These are phyloP conservation scores for Kwoniella mangroviensis DNA, from an alignment of 768 basidiomycete species.

Conservation along the genomic window DNA sequence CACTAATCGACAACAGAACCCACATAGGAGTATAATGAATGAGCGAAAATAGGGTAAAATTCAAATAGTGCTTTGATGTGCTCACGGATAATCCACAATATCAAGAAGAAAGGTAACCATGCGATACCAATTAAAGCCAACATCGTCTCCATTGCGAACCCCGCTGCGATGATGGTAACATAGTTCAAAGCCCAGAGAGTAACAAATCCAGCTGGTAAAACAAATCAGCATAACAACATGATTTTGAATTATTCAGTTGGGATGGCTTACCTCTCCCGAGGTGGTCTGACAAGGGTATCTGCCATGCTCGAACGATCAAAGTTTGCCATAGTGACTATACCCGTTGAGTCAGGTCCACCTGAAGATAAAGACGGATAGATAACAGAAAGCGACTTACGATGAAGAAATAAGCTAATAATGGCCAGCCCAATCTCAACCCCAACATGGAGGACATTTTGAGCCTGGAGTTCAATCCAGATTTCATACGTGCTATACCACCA, in stretches of 20 bases:
- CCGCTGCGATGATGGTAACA: conserved; percentile 47
- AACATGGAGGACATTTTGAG: conserved; percentile 41
- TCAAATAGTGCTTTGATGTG: no score
- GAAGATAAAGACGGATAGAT: no score
- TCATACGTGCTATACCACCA: conserved; percentile 31
- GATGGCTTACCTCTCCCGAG: conserved; percentile 43
- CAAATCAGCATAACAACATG: no score
- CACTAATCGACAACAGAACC: conserved; percentile 24
- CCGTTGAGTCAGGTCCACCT: no score
- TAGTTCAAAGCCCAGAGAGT: conserved; percentile 57
- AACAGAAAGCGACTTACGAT: conserved; percentile 32
- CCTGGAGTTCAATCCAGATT: conserved; percentile 39
- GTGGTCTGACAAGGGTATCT: conserved; percentile 42
- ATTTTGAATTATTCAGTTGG: neutral
- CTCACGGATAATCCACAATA: conserved; percentile 55
- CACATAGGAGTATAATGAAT: neutral
- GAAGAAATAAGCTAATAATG: conserved; percentile 49
- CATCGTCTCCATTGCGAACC: conserved; percentile 55
- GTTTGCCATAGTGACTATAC: conserved; percentile 45
- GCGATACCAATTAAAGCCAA: conserved; percentile 32
- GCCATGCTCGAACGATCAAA: conserved; percentile 51
- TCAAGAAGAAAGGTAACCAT: conserved; percentile 52
- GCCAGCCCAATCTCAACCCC: conserved; percentile 33
- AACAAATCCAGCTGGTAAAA: conserved; percentile 44
- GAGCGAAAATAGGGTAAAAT: no score